Base-by-base conservation (phyloP, 768 basidiomycete genomes). In the Udeniomyces megalosporus region DNA sequence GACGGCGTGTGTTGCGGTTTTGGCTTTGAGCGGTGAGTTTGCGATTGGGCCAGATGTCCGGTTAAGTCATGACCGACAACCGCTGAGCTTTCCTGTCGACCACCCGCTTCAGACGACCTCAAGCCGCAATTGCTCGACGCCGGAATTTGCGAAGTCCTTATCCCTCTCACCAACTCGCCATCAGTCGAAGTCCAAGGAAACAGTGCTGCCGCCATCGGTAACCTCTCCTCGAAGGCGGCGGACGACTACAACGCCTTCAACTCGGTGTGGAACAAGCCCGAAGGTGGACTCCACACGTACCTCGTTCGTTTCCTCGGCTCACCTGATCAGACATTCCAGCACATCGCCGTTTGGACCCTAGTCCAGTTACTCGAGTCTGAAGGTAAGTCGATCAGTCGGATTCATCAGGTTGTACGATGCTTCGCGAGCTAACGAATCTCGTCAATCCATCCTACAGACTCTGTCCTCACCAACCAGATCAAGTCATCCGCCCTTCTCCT, bases 321-420 rank as follows among this genome's bases (percentile, higher is more conserved):
- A 70, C 78, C 86, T 6, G 95, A 99, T 70, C 85, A 88, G 15
- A 99, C 95, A 0, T 99, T 99, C 84, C 92, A 96, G 73, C 95
- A 99, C 71, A 99, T 97, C 66, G 95, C 95, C 35, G 91, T 99
- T 48, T 99, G 95, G 95, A 96, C 95, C 0, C 92, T 97, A 67
- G 92, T 96, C 28, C 95, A 99, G 71, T 76, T 99, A 24, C 78
- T 99, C 29, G 95, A 99, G 72, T 93, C 93, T n/a, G 87, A 88
- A 65, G 88, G 86, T 87, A 42, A 42, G n/a, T 67, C 47, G 61
- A 26, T 34, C 35, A n/a, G 77, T 11, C 20, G 67, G 1, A 0
- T 22, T 8, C 26, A 31, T 38, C 15, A 3, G 29, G 10, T 50
- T 28, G 32, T 29, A n/a, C 17, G 48, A 31, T 50, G 28, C 34